Evolutionary conservation across 768 basidiomycete species (phyloP).

Genomic region (Boletellus ananiceps): DNA sequence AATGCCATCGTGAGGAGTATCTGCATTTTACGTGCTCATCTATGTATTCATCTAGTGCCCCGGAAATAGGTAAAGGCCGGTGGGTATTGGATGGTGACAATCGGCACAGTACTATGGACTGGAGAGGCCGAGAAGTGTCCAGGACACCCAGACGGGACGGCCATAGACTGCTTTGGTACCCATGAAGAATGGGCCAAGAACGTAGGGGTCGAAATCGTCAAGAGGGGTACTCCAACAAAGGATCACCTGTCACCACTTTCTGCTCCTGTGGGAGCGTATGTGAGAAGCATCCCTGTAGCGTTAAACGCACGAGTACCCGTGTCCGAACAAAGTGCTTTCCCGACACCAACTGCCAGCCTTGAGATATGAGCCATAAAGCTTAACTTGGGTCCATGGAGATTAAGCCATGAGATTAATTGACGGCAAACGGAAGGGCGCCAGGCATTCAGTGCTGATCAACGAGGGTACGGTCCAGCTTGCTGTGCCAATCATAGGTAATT

Average conservation of each 20-base stretch:
- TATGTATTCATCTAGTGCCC: no score
- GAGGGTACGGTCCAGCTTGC: conserved; percentile 19
- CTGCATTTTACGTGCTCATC: no score
- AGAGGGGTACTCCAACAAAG: background rate
- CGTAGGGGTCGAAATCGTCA: no score
- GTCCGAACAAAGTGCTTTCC: conserved; percentile 1
- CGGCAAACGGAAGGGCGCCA: conserved; percentile 7
- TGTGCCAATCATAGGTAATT: conserved; percentile 14
- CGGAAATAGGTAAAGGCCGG: no score
- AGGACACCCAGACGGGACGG: no score
- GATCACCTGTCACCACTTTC: conserved; percentile 3
- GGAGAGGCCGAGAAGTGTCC: no score
- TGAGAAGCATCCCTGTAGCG: conserved; percentile 3
- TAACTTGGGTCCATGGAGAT: conserved; percentile 15
- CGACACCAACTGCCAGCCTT: background rate
- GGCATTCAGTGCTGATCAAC: conserved; percentile 8
- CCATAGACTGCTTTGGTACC: no score
- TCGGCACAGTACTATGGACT: no score
- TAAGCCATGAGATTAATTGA: conserved; percentile 14
- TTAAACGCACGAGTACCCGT: background rate
- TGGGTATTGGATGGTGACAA: no score
- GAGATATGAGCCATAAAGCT: background rate
- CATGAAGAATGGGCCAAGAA: no score
- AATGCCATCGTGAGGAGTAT: no score
- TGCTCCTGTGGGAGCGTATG: conserved; percentile 4